Evolutionary conservation across 371 early-diverging fungal genomes (phyloP), one percentile per base, ranked within the genome.

Genomic region (Mucor velutinosus): DNA sequence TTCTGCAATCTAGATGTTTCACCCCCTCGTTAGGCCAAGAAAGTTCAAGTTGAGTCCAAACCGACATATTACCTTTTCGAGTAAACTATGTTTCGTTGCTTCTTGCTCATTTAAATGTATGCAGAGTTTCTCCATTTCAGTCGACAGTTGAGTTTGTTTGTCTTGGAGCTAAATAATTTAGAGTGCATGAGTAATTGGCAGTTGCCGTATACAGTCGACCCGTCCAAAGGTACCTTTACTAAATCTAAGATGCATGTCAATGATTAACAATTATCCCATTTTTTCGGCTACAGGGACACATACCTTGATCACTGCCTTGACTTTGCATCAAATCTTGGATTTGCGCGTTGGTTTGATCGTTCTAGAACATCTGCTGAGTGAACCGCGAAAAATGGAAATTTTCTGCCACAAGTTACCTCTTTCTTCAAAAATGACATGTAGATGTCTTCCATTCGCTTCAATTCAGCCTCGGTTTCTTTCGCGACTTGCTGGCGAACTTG

Each of bases 401-500:
- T 30, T 30, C 29, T 17, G 19, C 3, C 8, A n/a, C 19, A 21
- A 7, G 10, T 66, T 76, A 80, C 83, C 72, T 78, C 65, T 35
- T 70, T 63, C 37, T 77, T 74, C 43, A 80, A 56, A 4, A 72
- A 67, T 10, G 72, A 62, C 71, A 82, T 71, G 49, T 78, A 77
- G 19, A 76, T 71, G 7, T 79, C 73, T 64, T 83, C 82, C 74
- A 83, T 80, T 45, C 69, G 67, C 19, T 76, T 77, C 15, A 83
- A 63, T 63, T 79, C 80, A 11, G 47, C 35, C 59, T 86, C 80
- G 47, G 86, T 71, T 58, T 86, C 84, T 14, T 66, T 67, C 0
- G 87, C 64, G 7, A 88, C 75, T 63, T 84, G 84, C 19, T 80
- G 77, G 17, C 89, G 78, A 25, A 85, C 78, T 41, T 84, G 84